phyloP scores from a whole-genome alignment of 225 moss, liverwort and hornwort species.

The Pseudoscleropodium purum region DNA sequence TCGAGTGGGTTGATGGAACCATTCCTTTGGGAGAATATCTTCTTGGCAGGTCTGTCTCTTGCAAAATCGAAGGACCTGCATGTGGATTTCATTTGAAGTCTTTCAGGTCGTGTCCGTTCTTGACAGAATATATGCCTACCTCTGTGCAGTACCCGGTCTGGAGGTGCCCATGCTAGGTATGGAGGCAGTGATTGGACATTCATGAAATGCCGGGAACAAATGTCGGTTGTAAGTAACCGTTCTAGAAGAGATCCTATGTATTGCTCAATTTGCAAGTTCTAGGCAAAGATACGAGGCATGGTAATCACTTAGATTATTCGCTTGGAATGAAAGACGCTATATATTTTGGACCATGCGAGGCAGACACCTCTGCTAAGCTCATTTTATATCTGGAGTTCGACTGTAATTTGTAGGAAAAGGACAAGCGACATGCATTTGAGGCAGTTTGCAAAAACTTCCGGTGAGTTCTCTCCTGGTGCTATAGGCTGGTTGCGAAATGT shows the following conservation, averaged over 20 bases:
- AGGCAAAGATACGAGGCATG: background rate
- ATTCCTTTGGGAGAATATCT: constrained; percentile 86
- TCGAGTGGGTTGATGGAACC: constrained; percentile 99
- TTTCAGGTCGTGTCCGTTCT: background rate
- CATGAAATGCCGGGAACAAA: constrained; percentile 71
- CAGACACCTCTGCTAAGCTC: background rate
- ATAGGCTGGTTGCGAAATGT: background rate
- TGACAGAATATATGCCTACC: background rate
- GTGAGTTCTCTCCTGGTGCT: constrained; percentile 19
- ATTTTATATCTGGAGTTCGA: background rate
- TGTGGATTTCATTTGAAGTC: background rate
- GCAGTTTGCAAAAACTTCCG: constrained; percentile 62
- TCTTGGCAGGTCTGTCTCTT: constrained; percentile 61
- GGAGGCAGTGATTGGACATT: constrained; percentile 86
- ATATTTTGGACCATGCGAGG: background rate
- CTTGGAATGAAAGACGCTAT: background rate
- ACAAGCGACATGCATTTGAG: constrained; percentile 66
- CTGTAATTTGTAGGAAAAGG: constrained; percentile 56
- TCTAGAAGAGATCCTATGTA: background rate
- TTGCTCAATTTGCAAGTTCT: background rate
- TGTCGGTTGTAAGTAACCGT: constrained; percentile 59
- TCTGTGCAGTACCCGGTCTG: constrained; percentile 58
- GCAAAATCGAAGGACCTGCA: background rate
- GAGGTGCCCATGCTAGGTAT: constrained; percentile 93
- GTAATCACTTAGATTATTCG: background rate